These are phyloP conservation scores for Boletus reticuloceps DNA, from an alignment of 768 basidiomycete species.

Conservation along the genomic window DNA sequence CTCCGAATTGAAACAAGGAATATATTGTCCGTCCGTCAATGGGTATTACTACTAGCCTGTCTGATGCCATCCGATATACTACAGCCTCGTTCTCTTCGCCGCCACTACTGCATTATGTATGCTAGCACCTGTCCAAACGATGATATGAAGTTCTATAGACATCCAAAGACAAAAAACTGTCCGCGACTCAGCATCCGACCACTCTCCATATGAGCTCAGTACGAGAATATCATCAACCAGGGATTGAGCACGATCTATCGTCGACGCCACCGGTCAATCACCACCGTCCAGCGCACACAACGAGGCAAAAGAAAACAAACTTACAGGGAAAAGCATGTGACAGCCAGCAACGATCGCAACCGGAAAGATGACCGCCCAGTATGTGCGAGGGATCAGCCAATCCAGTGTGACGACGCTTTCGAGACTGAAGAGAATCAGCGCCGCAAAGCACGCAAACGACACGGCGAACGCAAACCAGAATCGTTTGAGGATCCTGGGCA, in stretches of 20 bases:
- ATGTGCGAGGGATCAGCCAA: conserved; percentile 59
- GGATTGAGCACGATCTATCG: conserved; percentile 78
- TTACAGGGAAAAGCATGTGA: conserved; percentile 74
- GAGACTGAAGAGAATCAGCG: conserved; percentile 56
- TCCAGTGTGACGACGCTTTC: conserved; percentile 49
- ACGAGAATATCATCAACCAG: conserved; percentile 84
- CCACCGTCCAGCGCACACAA: not conserved
- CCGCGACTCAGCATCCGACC: too few species aligned
- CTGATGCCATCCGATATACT: too few species aligned
- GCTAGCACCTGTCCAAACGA: too few species aligned
- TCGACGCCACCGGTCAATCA: not conserved
- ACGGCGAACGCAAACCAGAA: conserved; percentile 67
- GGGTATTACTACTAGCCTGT: too few species aligned
- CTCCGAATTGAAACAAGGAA: too few species aligned
- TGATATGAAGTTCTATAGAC: not conserved
- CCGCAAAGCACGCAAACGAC: conserved; percentile 47
- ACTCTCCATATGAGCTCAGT: conserved; percentile 21
- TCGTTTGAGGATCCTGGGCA: conserved; percentile 78
- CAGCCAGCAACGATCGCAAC: conserved; percentile 63
- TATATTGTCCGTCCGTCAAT: too few species aligned
- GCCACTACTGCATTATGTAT: not conserved
- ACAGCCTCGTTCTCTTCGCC: not conserved
- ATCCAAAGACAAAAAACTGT: not conserved
- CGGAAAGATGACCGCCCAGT: conserved; percentile 79
- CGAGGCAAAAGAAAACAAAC: conserved; percentile 25